Base-by-base conservation (phyloP, 768 basidiomycete species). In the Boletus subparvulus region DNA sequence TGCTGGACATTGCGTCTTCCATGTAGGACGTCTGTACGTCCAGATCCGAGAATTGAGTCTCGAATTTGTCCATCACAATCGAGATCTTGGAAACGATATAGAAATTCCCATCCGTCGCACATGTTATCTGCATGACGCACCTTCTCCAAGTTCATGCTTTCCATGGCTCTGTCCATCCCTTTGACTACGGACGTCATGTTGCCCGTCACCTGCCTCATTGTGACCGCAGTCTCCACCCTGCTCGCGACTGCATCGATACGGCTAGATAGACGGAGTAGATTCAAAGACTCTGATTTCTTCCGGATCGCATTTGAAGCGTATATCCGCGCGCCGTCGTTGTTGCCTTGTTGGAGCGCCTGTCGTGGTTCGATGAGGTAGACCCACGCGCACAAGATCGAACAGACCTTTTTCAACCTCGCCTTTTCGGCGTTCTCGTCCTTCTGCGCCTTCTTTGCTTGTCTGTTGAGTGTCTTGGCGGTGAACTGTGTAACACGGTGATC, bases 141-240 rank as follows among this genome's bases (percentile, higher is more conserved):
- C 70, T 88, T 82, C 66, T 99, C 97, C 54, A 98, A 83, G 77
- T 99, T 98, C 97, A 99, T 99, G 74, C 81, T 90, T 65, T 97
- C 90, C 97, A 99, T 98, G 5, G 97, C 97, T 69, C 89, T 92
- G 72, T 99, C 97, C 97, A 99, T 98, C 35, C 94, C 95, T 66
- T 86, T 87, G 44, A 99, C 97, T 3, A 98, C 97, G 36, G 87
- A 88, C 16, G 93, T 87, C 96, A 99, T 97, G 71, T 88, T 94
- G 4, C 94, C 94, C 32, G 97, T 96, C 40, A 99, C 90, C 74
- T 92, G 84, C 47, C 92, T 85, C 93, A 99, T 98, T 53, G 96
- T 98, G 42, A 98, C 94, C 0, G 97, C 97, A 17, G 97, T 98
- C 76, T 99, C 97, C 1, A 99, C 95, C 26, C 96, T 79, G 66